Percentiles rank a stretch among this genome's conserved stretches.
Conservation (phyloP, 2,329 filamentous ascomycete species). For the Zymoseptoria passerinii region DNA sequence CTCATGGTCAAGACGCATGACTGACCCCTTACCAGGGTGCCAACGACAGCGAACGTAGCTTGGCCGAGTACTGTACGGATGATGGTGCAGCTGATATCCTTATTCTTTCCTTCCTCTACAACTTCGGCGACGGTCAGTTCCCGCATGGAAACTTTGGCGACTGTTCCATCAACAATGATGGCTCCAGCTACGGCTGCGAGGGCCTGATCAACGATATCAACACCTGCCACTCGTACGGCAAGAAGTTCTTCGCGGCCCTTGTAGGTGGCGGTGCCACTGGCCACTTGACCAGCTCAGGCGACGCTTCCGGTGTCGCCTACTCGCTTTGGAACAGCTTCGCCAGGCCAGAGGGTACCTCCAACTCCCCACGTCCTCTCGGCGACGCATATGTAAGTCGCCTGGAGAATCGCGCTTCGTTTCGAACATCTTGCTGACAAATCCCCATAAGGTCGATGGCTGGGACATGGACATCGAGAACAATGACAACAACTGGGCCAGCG, state of each 20-base stretch:
- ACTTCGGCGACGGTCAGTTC: slow-evolving; percentile 7
- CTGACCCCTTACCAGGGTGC: too few relatives aligned
- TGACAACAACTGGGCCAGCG: slow-evolving; percentile 22
- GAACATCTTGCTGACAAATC: too few relatives aligned
- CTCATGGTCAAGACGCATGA: too few relatives aligned
- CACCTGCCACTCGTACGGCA: slow-evolving; percentile 34
- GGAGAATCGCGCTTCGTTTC: slow-evolving; percentile 31
- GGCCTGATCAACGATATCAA: slow-evolving; percentile 32
- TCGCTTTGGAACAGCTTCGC: slow-evolving; percentile 39
- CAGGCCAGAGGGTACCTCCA: slow-evolving; percentile 22
- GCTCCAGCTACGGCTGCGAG: slow-evolving; percentile 26
- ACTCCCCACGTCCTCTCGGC: slow-evolving; percentile 9
- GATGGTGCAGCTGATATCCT: slow-evolving; percentile 5
- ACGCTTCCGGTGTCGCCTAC: slow-evolving; percentile 34
- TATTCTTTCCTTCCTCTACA: slow-evolving; percentile 7
- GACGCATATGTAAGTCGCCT: slow-evolving; percentile 28
- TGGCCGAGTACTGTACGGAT: slow-evolving; percentile 5
- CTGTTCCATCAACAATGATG: slow-evolving; percentile 8
- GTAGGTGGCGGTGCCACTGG: slow-evolving; percentile 32
- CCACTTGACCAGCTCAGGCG: slow-evolving; percentile 29
- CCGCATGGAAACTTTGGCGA: slow-evolving; percentile 5
- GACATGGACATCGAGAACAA: slow-evolving; percentile 41
- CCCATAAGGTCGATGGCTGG: slow-evolving; percentile 41
- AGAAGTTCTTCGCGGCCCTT: slow-evolving; percentile 38
- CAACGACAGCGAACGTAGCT: not conserved